A percentile compares a stretch with the other conserved stretches of the same genome.
Evolutionary conservation across 2,329 filamentous ascomycete species (phyloP).

Genomic region (Ophiostoma ips): DNA sequence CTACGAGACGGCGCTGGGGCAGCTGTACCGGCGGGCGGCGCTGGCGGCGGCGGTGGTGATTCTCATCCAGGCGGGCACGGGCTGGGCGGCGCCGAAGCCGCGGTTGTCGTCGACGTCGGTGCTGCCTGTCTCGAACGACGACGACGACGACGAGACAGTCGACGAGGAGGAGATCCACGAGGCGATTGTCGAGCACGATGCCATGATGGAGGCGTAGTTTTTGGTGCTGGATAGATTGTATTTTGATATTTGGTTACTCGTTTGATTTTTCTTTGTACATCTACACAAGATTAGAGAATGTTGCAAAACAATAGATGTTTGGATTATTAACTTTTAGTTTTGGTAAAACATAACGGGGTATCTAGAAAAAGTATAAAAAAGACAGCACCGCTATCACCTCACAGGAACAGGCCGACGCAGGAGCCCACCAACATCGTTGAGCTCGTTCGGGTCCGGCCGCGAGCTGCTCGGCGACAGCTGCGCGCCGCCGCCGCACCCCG

Average conservation of each 20-base stretch:
- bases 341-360: too few species aligned
- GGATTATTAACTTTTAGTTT: too few species aligned
- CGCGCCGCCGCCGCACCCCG: neutral
- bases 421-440: slow-evolving; percentile 1
- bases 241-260: too few species aligned
- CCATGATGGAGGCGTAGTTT: slow-evolving; percentile 19
- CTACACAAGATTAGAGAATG: too few species aligned
- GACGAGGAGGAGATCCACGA: slow-evolving; percentile 22
- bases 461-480: neutral
- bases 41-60: slow-evolving; percentile 29
- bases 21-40: slow-evolving; percentile 35
- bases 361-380: too few species aligned
- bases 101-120: neutral
- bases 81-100: slow-evolving; percentile 30
- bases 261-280: too few species aligned
- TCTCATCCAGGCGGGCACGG: slow-evolving; percentile 34
- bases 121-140: slow-evolving; percentile 19
- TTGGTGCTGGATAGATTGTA: too few species aligned
- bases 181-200: slow-evolving; percentile 20
- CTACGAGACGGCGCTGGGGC: slow-evolving; percentile 31
- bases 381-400: too few species aligned
- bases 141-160: slow-evolving; percentile 26
- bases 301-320: too few species aligned
- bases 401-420: too few species aligned
- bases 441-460: neutral